Percentiles rank a stretch among this genome's conserved stretches.
Conservation (phyloP, 106 monocot genomes). For the Platanthera guangdongensis region DNA sequence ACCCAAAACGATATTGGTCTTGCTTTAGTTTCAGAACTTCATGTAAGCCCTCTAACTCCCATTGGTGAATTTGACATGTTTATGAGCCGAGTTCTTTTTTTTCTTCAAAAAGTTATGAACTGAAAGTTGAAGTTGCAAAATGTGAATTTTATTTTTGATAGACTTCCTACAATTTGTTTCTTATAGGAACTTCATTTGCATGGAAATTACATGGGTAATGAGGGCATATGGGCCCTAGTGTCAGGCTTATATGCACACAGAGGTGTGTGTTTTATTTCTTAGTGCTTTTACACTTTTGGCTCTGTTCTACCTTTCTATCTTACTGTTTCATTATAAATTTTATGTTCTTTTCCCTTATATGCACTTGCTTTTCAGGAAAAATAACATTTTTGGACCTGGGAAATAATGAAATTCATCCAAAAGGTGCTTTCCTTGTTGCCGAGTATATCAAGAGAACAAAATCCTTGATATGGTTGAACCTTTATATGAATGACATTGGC, state of each 20-base stretch:
- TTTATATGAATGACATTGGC: conserved; percentile 97
- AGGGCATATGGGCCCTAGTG: conserved; percentile 71
- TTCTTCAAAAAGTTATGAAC: background rate
- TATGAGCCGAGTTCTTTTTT: too few relatives aligned
- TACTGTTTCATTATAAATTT: background rate
- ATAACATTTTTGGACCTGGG: conserved; percentile 86
- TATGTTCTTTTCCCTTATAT: background rate
- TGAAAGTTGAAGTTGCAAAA: background rate
- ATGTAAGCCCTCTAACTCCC: too few relatives aligned
- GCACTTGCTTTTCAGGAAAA: conserved; percentile 38
- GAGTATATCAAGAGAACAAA: conserved; percentile 76
- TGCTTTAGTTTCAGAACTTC: too few relatives aligned
- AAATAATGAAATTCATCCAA: conserved; percentile 85
- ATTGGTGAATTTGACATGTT: too few relatives aligned
- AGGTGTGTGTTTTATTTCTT: conserved; percentile 32
- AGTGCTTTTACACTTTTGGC: background rate
- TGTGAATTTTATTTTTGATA: background rate
- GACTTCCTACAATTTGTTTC: background rate
- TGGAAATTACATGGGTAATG: conserved; percentile 92
- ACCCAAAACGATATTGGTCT: too few relatives aligned
- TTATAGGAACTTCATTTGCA: conserved; percentile 91
- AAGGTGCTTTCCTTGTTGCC: conserved; percentile 90
- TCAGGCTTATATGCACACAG: conserved; percentile 66
- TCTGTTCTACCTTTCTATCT: background rate
- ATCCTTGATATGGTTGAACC: conserved; percentile 84